Evolutionary conservation across 371 early-diverging fungal genomes (phyloP), one percentile per base, ranked within the genome.

Genomic region (Rhizopus stolonifer): DNA sequence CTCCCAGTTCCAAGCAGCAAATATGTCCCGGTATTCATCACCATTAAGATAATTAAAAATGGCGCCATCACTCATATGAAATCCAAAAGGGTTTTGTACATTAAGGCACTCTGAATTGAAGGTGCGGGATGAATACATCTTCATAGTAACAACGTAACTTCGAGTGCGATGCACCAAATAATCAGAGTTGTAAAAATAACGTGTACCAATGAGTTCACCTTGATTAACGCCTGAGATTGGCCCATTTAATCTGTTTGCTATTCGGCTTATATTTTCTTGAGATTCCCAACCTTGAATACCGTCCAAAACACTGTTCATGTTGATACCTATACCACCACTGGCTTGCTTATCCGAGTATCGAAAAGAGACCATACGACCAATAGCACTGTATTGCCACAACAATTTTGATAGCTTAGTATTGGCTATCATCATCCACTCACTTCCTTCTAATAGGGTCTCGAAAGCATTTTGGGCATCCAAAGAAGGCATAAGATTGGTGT

Each of bases 121-220:
- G 0, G 70, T 70, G n/a, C 70, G 60, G n/a, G 40, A 46, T 6
- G 67, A 66, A 32, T 63, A 60, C 70, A 70, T 67, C 48, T 67
- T 70, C 17, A 70, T 22, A n/a, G 70, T 67, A 33, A 52, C 52
- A 18, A 70, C 44, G 39, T 61, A 67, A 8, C 52, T 45, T 9
- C 45, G 47, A 2, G 61, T 54, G 19, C 70, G 70, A 40, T 70
- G 70, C 18, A 70, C 71, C 61, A 70, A 52, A 26, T 70, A 70
- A 26, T 70, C 71, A 19, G 67, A 25, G 21, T 61, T 56, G 40
- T 49, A 70, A 45, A 70, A 70, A 22, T 60, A 56, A 2, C 63
- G 57, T 6, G 64, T 70, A 4, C 71, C 71, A 18, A 50, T 54
- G 11, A 71, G 39, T 11, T 51, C 40, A 1, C 71, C 67, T 53